These are phyloP conservation scores for Mimosa bimucronata DNA, from an alignment of 306 rosid genomes.

Conservation along the genomic window DNA sequence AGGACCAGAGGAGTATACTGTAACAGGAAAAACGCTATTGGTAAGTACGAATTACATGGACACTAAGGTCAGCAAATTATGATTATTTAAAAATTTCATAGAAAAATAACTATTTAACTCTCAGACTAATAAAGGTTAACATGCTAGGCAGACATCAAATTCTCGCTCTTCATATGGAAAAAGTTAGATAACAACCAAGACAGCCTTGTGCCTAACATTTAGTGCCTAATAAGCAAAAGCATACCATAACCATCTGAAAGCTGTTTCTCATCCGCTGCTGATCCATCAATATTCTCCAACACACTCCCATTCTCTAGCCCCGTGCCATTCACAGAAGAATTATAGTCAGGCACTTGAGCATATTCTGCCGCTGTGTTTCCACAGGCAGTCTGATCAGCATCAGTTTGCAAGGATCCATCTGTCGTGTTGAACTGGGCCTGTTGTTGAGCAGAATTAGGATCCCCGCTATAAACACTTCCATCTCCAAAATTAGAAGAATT, in stretches of 20 bases:
- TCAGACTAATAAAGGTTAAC: background rate
- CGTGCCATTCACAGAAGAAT: constrained; percentile 58
- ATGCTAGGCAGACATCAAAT: background rate
- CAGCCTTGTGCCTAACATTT: background rate
- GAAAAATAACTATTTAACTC: constrained; percentile 5
- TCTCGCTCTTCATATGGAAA: background rate
- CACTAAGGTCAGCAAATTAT: background rate
- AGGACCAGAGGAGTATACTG: no score
- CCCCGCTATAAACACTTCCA: constrained; percentile 46
- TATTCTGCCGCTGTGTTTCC: constrained; percentile 43
- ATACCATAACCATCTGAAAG: constrained; percentile 76
- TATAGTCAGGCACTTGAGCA: constrained; percentile 43
- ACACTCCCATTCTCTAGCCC: constrained; percentile 69
- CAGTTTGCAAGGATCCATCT: constrained; percentile 46
- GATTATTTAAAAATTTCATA: constrained; percentile 5
- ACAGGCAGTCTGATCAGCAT: constrained; percentile 42
- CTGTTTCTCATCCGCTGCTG: constrained; percentile 60
- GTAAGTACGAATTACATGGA: constrained; percentile 16
- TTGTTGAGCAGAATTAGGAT: constrained; percentile 54
- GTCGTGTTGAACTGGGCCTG: constrained; percentile 52
- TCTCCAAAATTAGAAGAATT: constrained; percentile 52
- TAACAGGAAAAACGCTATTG: background rate
- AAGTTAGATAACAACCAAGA: constrained; percentile 10
- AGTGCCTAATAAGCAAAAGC: constrained; percentile 7
- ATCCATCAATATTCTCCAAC: constrained; percentile 50